These are phyloP conservation scores for Dactylellina parvicollis DNA, from an alignment of 2,329 filamentous ascomycete genomes.

Conservation along the genomic window DNA sequence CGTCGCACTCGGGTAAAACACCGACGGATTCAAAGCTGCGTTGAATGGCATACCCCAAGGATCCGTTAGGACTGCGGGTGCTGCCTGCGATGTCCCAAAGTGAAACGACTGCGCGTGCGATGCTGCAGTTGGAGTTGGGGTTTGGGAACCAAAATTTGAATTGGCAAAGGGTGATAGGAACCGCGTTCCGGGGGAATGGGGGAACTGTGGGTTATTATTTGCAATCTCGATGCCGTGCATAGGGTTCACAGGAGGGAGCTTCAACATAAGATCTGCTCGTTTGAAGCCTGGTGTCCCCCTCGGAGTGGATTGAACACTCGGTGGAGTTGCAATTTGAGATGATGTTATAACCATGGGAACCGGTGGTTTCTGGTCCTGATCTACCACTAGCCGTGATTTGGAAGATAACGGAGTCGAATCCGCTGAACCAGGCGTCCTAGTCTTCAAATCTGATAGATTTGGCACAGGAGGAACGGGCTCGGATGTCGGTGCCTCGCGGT, in stretches of 20 bases:
- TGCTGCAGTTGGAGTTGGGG: conserved; percentile 44
- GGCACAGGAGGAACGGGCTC: conserved; percentile 47
- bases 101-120: conserved; percentile 44
- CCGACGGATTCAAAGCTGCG: conserved; percentile 35
- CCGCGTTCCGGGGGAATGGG: conserved; percentile 40
- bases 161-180: conserved; percentile 45
- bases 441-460: conserved; percentile 38
- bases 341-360: conserved; percentile 40
- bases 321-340: conserved; percentile 19
- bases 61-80: conserved; percentile 30
- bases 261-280: conserved; percentile 46
- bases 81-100: conserved; percentile 14
- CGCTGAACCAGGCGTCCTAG: conserved; percentile 18
- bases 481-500: conserved; percentile 39
- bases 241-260: conserved; percentile 37
- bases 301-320: conserved; percentile 36
- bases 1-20: conserved; percentile 44
- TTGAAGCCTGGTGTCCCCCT: conserved; percentile 45
- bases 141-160: conserved; percentile 47
- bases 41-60: conserved; percentile 53
- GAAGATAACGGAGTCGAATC: conserved; percentile 38
- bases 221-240: conserved; percentile 48
- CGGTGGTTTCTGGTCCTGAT: conserved; percentile 36
- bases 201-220: conserved; percentile 35
- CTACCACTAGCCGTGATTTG: conserved; percentile 33